phyloP scores from a whole-genome alignment of 1,284 basidiomycete genomes.

The Moesziomyces sp. region DNA sequence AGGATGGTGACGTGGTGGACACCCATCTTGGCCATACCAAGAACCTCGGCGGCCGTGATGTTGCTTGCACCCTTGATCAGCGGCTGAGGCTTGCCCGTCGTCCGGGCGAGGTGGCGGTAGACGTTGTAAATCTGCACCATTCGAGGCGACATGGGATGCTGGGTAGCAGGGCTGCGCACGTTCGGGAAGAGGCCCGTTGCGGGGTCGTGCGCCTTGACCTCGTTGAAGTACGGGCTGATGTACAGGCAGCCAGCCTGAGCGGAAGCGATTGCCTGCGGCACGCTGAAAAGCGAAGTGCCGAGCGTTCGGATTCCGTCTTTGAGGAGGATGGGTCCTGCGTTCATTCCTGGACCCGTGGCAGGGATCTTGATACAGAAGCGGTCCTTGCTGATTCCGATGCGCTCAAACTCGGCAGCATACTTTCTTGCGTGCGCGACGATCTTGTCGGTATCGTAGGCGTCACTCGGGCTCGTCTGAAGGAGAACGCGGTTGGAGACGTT shows the following conservation, averaged over 20 bases:
- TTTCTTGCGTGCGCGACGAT: constrained; percentile 35
- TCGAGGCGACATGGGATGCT: constrained; percentile 46
- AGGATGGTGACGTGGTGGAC: constrained; percentile 31
- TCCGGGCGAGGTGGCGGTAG: constrained; percentile 24
- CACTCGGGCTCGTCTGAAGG: constrained; percentile 36
- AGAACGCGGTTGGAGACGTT: constrained; percentile 42
- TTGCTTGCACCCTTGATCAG: constrained; percentile 47
- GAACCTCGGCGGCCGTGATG: constrained; percentile 33
- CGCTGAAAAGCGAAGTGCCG: constrained; percentile 63
- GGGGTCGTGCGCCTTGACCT: constrained; percentile 39
- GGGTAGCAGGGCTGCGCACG: constrained; percentile 20
- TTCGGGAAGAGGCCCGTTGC: constrained; percentile 36
- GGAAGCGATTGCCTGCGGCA: constrained; percentile 64
- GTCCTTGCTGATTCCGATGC: constrained; percentile 29
- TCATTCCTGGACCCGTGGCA: constrained; percentile 60
- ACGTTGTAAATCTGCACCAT: constrained; percentile 44
- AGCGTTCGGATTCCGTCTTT: constrained; percentile 63
- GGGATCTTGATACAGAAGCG: constrained; percentile 8
- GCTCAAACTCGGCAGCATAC: constrained; percentile 43
- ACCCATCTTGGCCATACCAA: constrained; percentile 36
- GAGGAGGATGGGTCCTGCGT: constrained; percentile 42
- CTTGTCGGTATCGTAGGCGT: constrained; percentile 41
- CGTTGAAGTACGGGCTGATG: constrained; percentile 66
- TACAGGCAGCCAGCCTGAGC: constrained; percentile 62
- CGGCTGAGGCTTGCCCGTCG: constrained; percentile 40